These are phyloP conservation scores for Celoporthe dispersa DNA, from an alignment of 2,329 filamentous ascomycete species.

Conservation along the genomic window DNA sequence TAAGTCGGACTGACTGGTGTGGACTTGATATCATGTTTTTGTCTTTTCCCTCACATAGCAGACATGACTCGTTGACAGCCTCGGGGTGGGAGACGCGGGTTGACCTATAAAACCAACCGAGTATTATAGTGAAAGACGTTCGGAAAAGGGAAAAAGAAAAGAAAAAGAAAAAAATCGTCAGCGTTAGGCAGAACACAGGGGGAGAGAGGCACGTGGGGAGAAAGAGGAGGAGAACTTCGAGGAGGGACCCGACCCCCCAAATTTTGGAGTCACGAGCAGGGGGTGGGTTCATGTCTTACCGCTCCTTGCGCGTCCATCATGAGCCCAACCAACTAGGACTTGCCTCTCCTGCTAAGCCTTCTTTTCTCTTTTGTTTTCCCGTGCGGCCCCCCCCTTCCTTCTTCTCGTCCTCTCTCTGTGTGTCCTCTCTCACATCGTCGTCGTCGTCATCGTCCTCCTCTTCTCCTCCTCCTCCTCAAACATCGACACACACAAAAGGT, in stretches of 20 bases:
- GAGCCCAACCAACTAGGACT: background rate
- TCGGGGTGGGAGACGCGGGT: background rate
- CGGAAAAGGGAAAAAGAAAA: no score
- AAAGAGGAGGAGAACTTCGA: background rate
- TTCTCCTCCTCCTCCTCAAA: background rate
- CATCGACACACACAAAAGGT: background rate
- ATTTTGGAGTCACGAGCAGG: constrained; percentile 2
- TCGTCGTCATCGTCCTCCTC: background rate
- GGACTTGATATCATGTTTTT: background rate
- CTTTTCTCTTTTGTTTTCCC: background rate
- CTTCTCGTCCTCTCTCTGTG: background rate
- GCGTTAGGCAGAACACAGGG: background rate
- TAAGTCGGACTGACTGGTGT: background rate
- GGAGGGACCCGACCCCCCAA: background rate
- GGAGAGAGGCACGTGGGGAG: background rate
- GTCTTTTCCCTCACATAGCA: background rate
- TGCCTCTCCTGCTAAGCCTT: background rate
- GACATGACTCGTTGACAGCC: background rate
- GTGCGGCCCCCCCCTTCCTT: background rate
- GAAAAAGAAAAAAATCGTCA: background rate
- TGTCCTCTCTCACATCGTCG: background rate
- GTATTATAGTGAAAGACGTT: background rate
- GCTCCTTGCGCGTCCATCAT: constrained; percentile 9
- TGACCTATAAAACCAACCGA: background rate
- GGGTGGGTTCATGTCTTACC: constrained; percentile 6